These are phyloP conservation scores for Naganishia friedmannii DNA, from an alignment of 768 basidiomycete genomes.

Conservation along the genomic window DNA sequence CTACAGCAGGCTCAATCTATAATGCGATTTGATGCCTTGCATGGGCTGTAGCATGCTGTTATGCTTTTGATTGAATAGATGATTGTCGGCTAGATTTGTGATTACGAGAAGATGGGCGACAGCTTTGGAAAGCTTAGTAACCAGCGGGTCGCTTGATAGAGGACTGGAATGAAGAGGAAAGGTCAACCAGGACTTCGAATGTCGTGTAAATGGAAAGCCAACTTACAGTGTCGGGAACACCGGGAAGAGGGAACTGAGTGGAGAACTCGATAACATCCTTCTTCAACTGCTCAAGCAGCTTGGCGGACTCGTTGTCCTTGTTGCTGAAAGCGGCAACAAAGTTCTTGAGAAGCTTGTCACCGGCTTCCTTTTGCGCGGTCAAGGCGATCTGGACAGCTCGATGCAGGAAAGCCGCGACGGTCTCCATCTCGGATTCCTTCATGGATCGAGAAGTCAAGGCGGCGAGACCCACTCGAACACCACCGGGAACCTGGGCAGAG, in stretches of 20 bases:
- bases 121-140: conserved; percentile 30
- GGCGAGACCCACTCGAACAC: conserved; percentile 91
- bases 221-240: conserved; percentile 61
- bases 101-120: background rate
- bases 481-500: conserved; percentile 91
- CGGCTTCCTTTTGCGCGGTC: conserved; percentile 87
- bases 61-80: conserved; percentile 22
- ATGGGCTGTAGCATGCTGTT: conserved; percentile 12
- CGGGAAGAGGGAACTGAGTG: conserved; percentile 85
- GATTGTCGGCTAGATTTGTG: too few relatives aligned
- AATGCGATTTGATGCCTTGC: conserved; percentile 16
- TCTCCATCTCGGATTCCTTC: conserved; percentile 78
- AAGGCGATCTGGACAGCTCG: conserved; percentile 89
- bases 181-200: background rate
- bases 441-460: conserved; percentile 93
- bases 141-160: conserved; percentile 46
- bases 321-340: conserved; percentile 66
- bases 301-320: conserved; percentile 58
- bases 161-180: conserved; percentile 34
- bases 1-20: conserved; percentile 15
- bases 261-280: conserved; percentile 79
- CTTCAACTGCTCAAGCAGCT: conserved; percentile 69
- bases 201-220: background rate
- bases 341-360: conserved; percentile 90
- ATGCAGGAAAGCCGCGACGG: conserved; percentile 86